Percentiles rank a stretch among this genome's conserved stretches.
Conservation (phyloP, 495 filamentous ascomycete species). For the Hypoxylon fuscum region DNA sequence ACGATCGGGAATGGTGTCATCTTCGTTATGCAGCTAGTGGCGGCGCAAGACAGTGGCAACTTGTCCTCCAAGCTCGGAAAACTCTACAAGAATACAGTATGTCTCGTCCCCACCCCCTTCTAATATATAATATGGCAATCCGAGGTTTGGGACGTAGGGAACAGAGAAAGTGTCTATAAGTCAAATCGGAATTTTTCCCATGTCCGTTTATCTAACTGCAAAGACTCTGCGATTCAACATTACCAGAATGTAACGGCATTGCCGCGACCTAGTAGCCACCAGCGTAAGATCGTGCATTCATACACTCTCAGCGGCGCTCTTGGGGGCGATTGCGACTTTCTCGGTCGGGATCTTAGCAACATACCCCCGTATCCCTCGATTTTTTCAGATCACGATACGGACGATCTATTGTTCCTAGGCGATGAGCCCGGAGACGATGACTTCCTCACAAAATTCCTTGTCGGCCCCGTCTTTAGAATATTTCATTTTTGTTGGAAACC, state of each 20-base stretch:
- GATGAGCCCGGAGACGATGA: conserved; percentile 22
- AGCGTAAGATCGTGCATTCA: conserved; percentile 33
- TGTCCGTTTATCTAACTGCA: conserved; percentile 2
- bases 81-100: conserved; percentile 34
- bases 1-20: conserved; percentile 22
- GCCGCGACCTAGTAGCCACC: conserved; percentile 24
- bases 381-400: conserved; percentile 30
- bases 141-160: no score
- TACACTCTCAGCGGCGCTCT: conserved; percentile 33
- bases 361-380: conserved; percentile 24
- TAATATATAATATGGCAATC: no score
- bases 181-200: no score
- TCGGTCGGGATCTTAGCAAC: conserved; percentile 19
- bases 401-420: conserved; percentile 5
- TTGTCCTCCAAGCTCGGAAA: conserved; percentile 11
- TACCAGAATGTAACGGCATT: conserved; percentile 31
- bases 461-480: conserved; percentile 19
- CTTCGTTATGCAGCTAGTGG: conserved; percentile 15
- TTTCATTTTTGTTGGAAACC: conserved; percentile 19
- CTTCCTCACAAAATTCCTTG: conserved; percentile 17
- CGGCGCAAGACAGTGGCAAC: conserved; percentile 14
- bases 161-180: no score
- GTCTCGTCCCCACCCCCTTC: neutral
- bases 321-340: conserved; percentile 20
- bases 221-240: conserved; percentile 29